Base-by-base conservation (phyloP, 768 basidiomycete species). In the Hysterangium stoloniferum region DNA sequence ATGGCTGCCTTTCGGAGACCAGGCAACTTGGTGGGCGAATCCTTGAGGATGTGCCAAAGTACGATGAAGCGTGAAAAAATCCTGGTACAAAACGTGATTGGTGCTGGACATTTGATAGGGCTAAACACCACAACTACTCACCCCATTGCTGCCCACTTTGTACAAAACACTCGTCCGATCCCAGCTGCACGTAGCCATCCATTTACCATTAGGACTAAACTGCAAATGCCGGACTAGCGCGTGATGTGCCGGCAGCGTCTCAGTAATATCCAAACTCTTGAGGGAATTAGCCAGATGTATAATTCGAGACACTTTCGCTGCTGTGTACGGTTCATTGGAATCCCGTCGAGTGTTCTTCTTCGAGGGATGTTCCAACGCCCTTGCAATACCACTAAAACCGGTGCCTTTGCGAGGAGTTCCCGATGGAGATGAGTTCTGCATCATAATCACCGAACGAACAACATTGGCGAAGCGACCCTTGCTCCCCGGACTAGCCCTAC, bases 1-100 rank as follows among this genome's bases (percentile, higher is more conserved):
- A 42, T 71, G 62, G 44, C 72, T 71, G 13, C 85, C 83, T 29
- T 70, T 73, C 0, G 84, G 83, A 13, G 83, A 83, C 82, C 85
- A 88, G 27, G 82, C 84, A 28, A 86, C 84, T 64, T 86, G 84
- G 29, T 79, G 77, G 28, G 85, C 79, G 62, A 86, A 85, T n/a
- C 81, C 82, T 54, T 77, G 73, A 4, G 80, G 69, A 58, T 86
- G 84, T 0, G 79, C 79, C 17, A 87, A 71, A 13, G 77, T 73
- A 35, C 81, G 76, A 58, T 84, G 82, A 2, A 72, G 67, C n/a
- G 68, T 64, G 53, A 80, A 77, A 9, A 77, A 74, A 48, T 79
- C 74, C 82, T 82, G 56, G 36, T 45, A 51, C 4, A 32, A 49
- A 31, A 17, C 48, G 24, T 25, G 19, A 15, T 48, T 4, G 32